A percentile compares a stretch with the other conserved stretches of the same genome.
Evolutionary conservation across 345 rosid species (phyloP).

Genomic region (Mangifera indica): DNA sequence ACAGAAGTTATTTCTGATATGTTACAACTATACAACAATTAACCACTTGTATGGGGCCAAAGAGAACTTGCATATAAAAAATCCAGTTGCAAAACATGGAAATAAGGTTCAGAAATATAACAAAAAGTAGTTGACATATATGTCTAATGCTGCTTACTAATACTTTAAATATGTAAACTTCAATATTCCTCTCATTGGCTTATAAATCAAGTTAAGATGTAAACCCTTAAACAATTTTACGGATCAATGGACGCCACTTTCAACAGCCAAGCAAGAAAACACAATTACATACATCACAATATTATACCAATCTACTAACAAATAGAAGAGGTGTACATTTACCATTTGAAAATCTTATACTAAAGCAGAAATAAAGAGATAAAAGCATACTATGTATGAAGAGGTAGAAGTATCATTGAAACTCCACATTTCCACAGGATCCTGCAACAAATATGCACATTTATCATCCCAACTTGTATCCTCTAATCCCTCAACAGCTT

Average conservation of each 20-base stretch:
- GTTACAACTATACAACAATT: neutral
- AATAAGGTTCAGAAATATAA: neutral
- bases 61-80: neutral
- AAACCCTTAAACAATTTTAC: neutral
- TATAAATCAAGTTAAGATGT: neutral
- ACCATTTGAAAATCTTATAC: neutral
- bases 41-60: neutral
- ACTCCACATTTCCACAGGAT: conserved; percentile 73
- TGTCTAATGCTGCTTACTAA: neutral
- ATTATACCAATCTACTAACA: neutral
- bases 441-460: conserved; percentile 64
- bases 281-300: neutral
- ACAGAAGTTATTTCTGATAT: neutral
- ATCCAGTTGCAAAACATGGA: neutral
- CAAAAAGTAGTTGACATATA: neutral
- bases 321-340: neutral
- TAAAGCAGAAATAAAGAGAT: conserved; percentile 2
- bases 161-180: conserved; percentile 38
- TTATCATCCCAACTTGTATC: conserved; percentile 63
- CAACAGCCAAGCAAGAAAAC: conserved; percentile 4
- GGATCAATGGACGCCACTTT: neutral
- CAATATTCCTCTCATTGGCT: neutral
- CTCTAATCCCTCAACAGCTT: conserved; percentile 41
- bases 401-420: conserved; percentile 79
- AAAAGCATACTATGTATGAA: conserved; percentile 71